phyloP scores from a whole-genome alignment of 192 early-diverging fungal genomes.

The Radiomyces spectabilis region DNA sequence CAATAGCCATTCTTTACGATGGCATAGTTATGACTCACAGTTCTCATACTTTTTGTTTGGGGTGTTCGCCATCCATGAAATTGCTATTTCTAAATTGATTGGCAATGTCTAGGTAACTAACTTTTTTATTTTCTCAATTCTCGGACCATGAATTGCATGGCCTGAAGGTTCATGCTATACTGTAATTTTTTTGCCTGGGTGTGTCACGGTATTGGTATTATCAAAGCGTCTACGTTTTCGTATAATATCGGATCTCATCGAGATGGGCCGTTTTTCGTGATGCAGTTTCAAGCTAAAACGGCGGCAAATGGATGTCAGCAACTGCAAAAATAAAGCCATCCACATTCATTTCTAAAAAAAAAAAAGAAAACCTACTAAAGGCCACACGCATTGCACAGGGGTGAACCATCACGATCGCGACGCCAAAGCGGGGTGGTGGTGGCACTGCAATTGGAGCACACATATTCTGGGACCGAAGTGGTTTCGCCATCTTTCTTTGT shows the following conservation, averaged over 20 bases:
- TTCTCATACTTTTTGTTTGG: no score
- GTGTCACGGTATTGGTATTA: background rate
- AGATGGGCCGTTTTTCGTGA: slow-evolving; percentile 20
- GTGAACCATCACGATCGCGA: slow-evolving; percentile 48
- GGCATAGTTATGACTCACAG: no score
- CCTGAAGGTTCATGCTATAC: no score
- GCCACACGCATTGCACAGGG: slow-evolving; percentile 50
- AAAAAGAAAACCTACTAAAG: slow-evolving; percentile 34
- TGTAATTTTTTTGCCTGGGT: no score
- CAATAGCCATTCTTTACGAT: no score
- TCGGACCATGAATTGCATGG: no score
- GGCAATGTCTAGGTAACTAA: no score
- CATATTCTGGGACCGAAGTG: slow-evolving; percentile 26
- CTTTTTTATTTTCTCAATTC: no score
- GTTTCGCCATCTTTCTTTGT: slow-evolving; percentile 27
- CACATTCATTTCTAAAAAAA: background rate
- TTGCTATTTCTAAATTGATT: no score
- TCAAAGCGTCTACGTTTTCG: slow-evolving; percentile 18
- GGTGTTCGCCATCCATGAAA: no score
- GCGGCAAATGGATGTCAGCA: no score
- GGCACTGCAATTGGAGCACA: slow-evolving; percentile 68
- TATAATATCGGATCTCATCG: slow-evolving; percentile 20
- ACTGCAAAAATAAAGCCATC: background rate
- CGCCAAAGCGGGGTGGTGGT: slow-evolving; percentile 96
- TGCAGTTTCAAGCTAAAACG: slow-evolving; percentile 17